Base-by-base conservation (phyloP, 768 basidiomycete genomes). In the Hygrocybe punicea region DNA sequence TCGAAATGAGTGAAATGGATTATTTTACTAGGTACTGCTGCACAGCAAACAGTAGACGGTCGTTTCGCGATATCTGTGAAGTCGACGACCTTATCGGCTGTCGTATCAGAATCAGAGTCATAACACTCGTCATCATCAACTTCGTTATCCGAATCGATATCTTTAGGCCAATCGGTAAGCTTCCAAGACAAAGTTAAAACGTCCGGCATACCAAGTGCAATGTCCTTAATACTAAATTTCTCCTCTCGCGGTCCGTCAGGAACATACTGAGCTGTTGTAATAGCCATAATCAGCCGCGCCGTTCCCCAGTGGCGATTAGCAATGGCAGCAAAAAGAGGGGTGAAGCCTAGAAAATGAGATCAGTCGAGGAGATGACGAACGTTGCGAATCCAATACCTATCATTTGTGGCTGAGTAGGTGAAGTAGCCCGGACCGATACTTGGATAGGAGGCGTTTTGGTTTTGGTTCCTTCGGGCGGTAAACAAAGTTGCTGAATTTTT, bases 211-310 rank as follows among this genome's bases (percentile, higher is more conserved):
- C 77, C 76, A 35, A 77, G 56, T n/a, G 66, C 61, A 39, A 79
- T 65, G 24, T 67, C 62, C 10, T 63, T 64, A 5, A 67, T 59
- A 6, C 67, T 69, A 60, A 78, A 78, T 37, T 70, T 48, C 57
- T 67, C 67, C 5, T 70, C 68, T 11, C 73, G 60, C 3, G 73
- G 62, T 7, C 77, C 70, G 0, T 72, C 65, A 3, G 75, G 69
- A 17, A 77, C 71, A 58, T 82, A 81, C 63, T 87, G 84, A 10
- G 83, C 79, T 2, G 69, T 68, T 4, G 82, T 77, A 58, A 85
- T 84, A 1, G 81, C 79, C 21, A 85, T 63, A n/a, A 87, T 74
- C 6, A 85, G 68, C n/a, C 76, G 78, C 1, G 82, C 84, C 0
- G 83, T 82, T 5, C 76, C 71, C 84, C 84, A 87, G 17, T 73